Conservation (phyloP, 2,329 filamentous ascomycete genomes). For the Hymenoscyphus fructigenus region DNA sequence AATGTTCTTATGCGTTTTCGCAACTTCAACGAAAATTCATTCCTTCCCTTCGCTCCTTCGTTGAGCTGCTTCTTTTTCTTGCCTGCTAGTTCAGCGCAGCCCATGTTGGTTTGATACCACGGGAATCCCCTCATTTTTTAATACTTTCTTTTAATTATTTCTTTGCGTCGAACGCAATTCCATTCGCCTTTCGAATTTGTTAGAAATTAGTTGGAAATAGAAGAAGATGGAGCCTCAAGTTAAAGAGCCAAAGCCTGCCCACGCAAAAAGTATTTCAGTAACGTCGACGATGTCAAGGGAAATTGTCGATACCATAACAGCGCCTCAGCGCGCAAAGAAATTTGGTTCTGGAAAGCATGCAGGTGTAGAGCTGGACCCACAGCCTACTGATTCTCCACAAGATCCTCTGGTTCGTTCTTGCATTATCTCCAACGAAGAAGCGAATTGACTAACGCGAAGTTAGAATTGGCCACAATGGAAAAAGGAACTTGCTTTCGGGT, state of each 20-base stretch:
- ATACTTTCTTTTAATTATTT: slow-evolving; percentile 2
- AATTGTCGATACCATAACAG: background rate
- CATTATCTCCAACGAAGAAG: background rate
- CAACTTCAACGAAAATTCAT: slow-evolving; percentile 4
- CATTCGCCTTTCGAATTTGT: background rate
- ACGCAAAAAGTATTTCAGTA: slow-evolving; percentile 14
- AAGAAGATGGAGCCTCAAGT: slow-evolving; percentile 7
- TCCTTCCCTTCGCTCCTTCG: background rate
- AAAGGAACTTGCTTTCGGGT: slow-evolving; percentile 50
- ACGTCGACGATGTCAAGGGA: slow-evolving; percentile 8
- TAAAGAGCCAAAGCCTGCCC: slow-evolving; percentile 10
- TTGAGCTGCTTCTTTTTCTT: slow-evolving; percentile 5
- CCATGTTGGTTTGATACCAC: slow-evolving; percentile 14
- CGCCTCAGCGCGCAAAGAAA: slow-evolving; percentile 2
- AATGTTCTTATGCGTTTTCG: slow-evolving; percentile 7
- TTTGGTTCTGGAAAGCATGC: slow-evolving; percentile 13
- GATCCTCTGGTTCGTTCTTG: slow-evolving; percentile 51
- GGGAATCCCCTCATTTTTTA: background rate
- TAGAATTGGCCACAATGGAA: slow-evolving; percentile 58
- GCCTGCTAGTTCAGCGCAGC: slow-evolving; percentile 4
- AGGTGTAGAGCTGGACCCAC: slow-evolving; percentile 41
- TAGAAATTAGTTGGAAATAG: background rate
- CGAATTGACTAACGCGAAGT: slow-evolving; percentile 1
- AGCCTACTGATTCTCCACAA: slow-evolving; percentile 53
- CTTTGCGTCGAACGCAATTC: background rate